Evolutionary conservation across 768 basidiomycete species (phyloP).

Genomic region (Plicaturopsis crispa): DNA sequence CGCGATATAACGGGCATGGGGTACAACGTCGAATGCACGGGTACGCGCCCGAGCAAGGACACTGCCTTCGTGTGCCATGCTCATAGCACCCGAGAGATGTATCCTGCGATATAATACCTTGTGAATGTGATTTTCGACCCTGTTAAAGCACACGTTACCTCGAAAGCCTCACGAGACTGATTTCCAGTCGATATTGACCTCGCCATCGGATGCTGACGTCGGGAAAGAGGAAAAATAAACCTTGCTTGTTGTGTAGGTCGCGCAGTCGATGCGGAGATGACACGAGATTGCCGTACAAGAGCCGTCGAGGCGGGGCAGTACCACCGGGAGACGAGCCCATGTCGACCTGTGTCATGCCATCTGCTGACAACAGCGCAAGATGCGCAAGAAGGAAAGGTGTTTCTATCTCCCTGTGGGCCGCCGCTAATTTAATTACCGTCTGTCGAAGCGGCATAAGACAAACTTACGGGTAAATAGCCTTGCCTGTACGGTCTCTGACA

Average conservation of each 20-base stretch:
- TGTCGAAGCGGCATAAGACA: conserved; percentile 7
- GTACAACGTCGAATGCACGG: conserved; percentile 69
- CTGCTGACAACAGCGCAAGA: conserved; percentile 64
- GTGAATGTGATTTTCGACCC: conserved; percentile 8
- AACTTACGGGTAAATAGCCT: conserved; percentile 73
- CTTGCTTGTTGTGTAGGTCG: conserved; percentile 71
- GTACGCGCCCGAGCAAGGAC: conserved; percentile 70
- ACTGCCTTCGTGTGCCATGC: conserved; percentile 50
- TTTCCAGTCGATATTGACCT: conserved; percentile 69
- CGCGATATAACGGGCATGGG: conserved; percentile 67
- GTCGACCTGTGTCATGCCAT: conserved; percentile 58
- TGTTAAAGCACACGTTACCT: conserved; percentile 42
- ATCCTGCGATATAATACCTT: conserved; percentile 24
- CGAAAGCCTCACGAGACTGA: conserved; percentile 67
- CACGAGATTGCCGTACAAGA: conserved; percentile 82
- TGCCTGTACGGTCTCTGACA: conserved; percentile 65
- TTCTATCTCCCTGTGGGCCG: conserved; percentile 67
- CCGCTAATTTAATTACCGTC: conserved; percentile 10
- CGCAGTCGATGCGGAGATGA: conserved; percentile 74
- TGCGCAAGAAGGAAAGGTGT: conserved; percentile 85
- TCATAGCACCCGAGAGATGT: conserved; percentile 43
- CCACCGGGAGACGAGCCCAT: conserved; percentile 49
- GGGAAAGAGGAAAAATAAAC: conserved; percentile 86
- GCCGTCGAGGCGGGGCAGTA: conserved; percentile 40
- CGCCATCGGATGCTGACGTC: conserved; percentile 81